A percentile compares a stretch with the other conserved stretches of the same genome.
Evolutionary conservation across 208 protist species (phyloP).

Genomic region (Leishmania amazonensis): DNA sequence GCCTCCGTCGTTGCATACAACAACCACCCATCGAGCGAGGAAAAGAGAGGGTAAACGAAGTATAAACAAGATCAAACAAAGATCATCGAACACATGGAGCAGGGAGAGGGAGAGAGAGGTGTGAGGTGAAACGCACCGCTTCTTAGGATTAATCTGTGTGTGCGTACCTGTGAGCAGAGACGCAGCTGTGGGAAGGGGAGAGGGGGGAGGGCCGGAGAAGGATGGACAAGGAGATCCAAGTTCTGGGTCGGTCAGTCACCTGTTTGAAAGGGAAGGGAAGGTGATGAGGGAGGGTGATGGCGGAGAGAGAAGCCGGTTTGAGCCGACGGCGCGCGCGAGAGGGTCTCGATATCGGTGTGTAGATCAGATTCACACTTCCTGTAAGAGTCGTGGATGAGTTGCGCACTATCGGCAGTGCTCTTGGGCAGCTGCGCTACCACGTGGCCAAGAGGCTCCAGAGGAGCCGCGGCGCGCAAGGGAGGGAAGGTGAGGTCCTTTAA

Average conservation of each 20-base stretch:
- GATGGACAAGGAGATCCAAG: not conserved
- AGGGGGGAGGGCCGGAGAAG: not conserved
- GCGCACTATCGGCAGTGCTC: not conserved
- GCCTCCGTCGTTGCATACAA: too few relatives aligned
- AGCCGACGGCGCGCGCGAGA: not conserved
- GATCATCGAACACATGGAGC: not conserved
- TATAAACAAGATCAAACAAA: not conserved
- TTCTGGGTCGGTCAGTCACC: not conserved
- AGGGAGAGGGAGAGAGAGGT: not conserved
- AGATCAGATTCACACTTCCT: not conserved
- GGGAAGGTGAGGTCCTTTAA: not conserved
- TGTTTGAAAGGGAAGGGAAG: not conserved
- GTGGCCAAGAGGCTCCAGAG: not conserved
- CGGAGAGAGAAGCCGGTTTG: not conserved
- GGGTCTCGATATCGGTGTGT: not conserved
- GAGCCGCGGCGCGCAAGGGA: not conserved
- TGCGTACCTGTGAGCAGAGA: not conserved
- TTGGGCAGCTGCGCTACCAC: not conserved
- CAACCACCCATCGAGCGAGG: not conserved
- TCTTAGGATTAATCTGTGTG: not conserved
- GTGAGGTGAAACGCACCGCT: not conserved
- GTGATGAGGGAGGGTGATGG: not conserved
- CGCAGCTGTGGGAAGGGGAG: not conserved
- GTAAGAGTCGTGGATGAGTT: not conserved
- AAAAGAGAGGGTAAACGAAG: not conserved